phyloP scores from a whole-genome alignment of 2,329 filamentous ascomycete genomes.

The Pyricularia sp. region DNA sequence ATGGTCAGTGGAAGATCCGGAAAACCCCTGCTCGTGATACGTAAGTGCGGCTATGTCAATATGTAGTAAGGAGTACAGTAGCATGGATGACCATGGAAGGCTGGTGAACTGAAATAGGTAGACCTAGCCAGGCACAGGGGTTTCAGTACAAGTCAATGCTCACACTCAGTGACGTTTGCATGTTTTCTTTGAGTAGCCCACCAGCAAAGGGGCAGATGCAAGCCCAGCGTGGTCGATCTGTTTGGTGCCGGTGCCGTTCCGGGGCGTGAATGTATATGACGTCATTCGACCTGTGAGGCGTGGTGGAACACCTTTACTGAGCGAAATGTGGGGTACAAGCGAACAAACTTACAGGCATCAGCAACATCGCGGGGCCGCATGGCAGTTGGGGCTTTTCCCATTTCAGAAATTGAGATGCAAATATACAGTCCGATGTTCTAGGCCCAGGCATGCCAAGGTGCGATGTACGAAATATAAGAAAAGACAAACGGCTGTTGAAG shows the following conservation, averaged over 20 bases:
- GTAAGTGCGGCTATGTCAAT: neutral
- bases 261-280: neutral
- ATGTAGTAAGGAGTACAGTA: neutral
- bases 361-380: neutral
- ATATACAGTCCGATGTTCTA: neutral
- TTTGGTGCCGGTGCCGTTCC: neutral
- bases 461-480: neutral
- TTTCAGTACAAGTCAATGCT: neutral
- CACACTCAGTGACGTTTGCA: neutral
- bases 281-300: neutral
- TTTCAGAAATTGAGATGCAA: neutral
- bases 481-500: neutral
- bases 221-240: neutral
- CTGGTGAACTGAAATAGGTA: neutral
- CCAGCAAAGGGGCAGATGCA: neutral
- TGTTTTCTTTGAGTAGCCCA: neutral
- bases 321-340: neutral
- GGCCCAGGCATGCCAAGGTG: neutral
- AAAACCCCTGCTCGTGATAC: neutral
- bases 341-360: neutral
- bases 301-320: neutral
- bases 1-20: neutral
- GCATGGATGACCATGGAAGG: neutral
- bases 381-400: neutral
- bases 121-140: neutral